Conservation (phyloP, 75 land plant genomes). For the Selaginella moellendorffii region DNA sequence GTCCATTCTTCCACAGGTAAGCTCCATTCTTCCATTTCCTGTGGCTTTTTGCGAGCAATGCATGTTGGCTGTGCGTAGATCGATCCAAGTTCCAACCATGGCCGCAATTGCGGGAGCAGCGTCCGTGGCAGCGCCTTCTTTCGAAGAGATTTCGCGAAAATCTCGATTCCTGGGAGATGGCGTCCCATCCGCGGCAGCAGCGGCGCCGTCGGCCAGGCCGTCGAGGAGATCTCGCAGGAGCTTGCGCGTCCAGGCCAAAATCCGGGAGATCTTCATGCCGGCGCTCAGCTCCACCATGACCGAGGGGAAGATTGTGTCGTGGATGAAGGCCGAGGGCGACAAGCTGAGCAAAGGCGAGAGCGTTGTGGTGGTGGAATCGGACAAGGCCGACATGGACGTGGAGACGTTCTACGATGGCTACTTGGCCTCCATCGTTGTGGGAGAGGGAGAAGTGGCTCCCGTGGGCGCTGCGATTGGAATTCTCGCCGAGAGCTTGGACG, state of each 20-base stretch:
- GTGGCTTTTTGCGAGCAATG: too few species aligned
- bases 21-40: too few species aligned
- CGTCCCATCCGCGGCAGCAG: too few species aligned
- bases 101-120: too few species aligned
- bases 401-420: constrained; percentile 85
- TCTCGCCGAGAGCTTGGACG: constrained; percentile 55
- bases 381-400: constrained; percentile 92
- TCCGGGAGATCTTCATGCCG: constrained; percentile 93
- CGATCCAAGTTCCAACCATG: too few species aligned
- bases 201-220: too few species aligned
- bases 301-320: constrained; percentile 77
- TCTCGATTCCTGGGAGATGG: too few species aligned
- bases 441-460: constrained; percentile 54
- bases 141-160: too few species aligned
- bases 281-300: constrained; percentile 90
- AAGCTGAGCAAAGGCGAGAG: constrained; percentile 63
- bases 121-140: too few species aligned
- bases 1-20: too few species aligned
- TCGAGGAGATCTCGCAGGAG: too few species aligned
- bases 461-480: constrained; percentile 79
- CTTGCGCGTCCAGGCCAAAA: constrained; percentile 27
- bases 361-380: constrained; percentile 89
- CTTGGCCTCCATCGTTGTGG: constrained; percentile 57
- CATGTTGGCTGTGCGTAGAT: too few species aligned
- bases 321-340: constrained; percentile 70